Evolutionary conservation across 176 grass and related monocot genomes (phyloP), one percentile per base, ranked within the genome.

Genomic region (Thalia dealbata): DNA sequence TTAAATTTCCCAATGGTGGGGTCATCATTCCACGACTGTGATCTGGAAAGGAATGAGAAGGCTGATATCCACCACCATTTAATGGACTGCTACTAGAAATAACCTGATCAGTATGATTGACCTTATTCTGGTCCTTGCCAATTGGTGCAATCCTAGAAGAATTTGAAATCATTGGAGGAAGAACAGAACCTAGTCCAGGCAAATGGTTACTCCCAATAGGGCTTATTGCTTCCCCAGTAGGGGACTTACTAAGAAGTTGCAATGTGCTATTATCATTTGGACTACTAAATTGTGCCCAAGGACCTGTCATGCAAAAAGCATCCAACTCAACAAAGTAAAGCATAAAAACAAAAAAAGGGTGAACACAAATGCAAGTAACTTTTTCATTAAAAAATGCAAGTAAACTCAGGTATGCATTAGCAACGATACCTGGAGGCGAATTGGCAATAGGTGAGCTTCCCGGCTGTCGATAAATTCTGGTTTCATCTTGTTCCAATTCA

Each of bases 401-500:
- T 21, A 15, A 67, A 67, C 35, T 41, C 25, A 43, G 18, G 35
- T 8, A 19, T 38, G 32, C 12, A 44, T 43, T 21, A 30, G 14
- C 18, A 42, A 42, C 16, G 15, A 9, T 88, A 99, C 95, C 95
- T 73, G 95, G 88, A 79, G 95, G 90, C 81, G 95, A 99, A 73
- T 83, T 95, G 56, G 83, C 76, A 59, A 99, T 75, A 83, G 90
- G 90, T 62, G 95, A 99, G 71, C 90, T 83, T 71, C 86, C 75
- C 62, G 83, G 85, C 85, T 83, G 71, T 52, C 81, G 81, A 58
- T 85, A 99, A 44, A 70, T 58, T 88, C 88, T 91, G 23, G 74
- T 50, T 65, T 99, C 95, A 69, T 99, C 95, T 85, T 82, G 80
- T 29, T 99, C 95, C 73, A 99, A 67, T 24, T 99, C 95, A 88